Base-by-base conservation (phyloP, 345 rosid genomes). In the Bruguiera gymnorhiza region DNA sequence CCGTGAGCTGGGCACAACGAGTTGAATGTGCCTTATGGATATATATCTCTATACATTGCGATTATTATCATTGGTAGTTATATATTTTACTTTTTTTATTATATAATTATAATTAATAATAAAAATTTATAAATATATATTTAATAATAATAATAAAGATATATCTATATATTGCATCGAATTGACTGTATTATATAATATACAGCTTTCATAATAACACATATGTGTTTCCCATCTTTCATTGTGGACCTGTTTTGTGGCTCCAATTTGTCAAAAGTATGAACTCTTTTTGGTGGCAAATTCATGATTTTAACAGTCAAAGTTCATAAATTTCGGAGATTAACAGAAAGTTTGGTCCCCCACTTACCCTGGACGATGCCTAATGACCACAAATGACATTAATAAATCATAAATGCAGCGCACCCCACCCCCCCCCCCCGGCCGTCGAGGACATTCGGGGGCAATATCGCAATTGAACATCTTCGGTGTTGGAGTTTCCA, bases 291-390 rank as follows among this genome's bases (percentile, higher is more conserved):
- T 4, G 6, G 32, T 69, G 80, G 67, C 73, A 71, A 32, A 65
- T 50, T 60, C 11, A 72, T 66, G 31, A 77, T 71, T 78, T 73
- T 43, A 36, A 34, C 8, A 73, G 86, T 86, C 87, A 86, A 88
- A 88, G 72, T 74, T 81, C 88, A 82, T 73, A 79, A 73, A 79
- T 76, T 80, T 79, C 56, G 78, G 83, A 82, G 85, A 70, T 68
- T 80, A 24, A 71, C 73, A 70, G 50, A 58, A 54, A 59, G 72
- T 69, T 66, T 84, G 26, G 87, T 81, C 81, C 82, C 86, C 88
- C 91, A 86, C 88, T 88, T 50, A 77, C 75, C 59, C 19, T 71
- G 29, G 59, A 53, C 8, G 21, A 39, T 8, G 50, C 5, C 19
- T 11, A 66, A 43, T 73, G 63, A 67, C 82, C 62, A 26, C 21